phyloP scores from a whole-genome alignment of 2,329 filamentous ascomycete species.

The Fusarium nodosum region DNA sequence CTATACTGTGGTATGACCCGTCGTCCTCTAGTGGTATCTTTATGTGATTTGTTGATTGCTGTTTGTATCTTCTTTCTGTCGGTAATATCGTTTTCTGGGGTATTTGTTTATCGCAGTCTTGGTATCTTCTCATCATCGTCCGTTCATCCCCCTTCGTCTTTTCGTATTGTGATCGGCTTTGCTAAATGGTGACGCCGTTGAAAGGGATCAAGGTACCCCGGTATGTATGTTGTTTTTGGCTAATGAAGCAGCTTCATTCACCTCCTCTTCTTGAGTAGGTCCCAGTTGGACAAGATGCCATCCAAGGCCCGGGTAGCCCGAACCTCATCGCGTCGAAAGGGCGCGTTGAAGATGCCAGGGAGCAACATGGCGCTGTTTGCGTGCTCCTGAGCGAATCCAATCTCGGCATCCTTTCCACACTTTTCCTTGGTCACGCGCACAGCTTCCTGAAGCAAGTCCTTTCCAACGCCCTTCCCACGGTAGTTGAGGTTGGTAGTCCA shows the following conservation, averaged over 20 bases:
- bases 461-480: constrained; percentile 78
- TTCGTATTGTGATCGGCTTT: constrained; percentile 6
- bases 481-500: constrained; percentile 84
- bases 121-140: constrained; percentile 16
- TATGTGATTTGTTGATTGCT: constrained; percentile 18
- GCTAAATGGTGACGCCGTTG: constrained; percentile 3
- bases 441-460: constrained; percentile 78
- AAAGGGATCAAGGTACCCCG: neutral
- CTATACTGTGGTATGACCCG: constrained; percentile 29
- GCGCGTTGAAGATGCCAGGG: constrained; percentile 72
- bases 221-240: neutral
- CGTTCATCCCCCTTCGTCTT: constrained; percentile 10
- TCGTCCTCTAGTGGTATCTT: constrained; percentile 41
- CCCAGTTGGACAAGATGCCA: constrained; percentile 64
- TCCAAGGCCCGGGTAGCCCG: constrained; percentile 68
- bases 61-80: constrained; percentile 29
- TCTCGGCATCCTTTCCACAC: constrained; percentile 74
- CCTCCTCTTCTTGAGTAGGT: constrained; percentile 62
- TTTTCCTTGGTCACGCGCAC: constrained; percentile 75
- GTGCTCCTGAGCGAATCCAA: constrained; percentile 82
- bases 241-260: constrained; percentile 47
- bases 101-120: constrained; percentile 29
- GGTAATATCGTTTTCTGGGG: constrained; percentile 18
- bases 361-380: constrained; percentile 78
- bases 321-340: constrained; percentile 71